These are phyloP conservation scores for Thermothelomyces thermophilus DNA, from an alignment of 2,329 filamentous ascomycete genomes.

Conservation along the genomic window DNA sequence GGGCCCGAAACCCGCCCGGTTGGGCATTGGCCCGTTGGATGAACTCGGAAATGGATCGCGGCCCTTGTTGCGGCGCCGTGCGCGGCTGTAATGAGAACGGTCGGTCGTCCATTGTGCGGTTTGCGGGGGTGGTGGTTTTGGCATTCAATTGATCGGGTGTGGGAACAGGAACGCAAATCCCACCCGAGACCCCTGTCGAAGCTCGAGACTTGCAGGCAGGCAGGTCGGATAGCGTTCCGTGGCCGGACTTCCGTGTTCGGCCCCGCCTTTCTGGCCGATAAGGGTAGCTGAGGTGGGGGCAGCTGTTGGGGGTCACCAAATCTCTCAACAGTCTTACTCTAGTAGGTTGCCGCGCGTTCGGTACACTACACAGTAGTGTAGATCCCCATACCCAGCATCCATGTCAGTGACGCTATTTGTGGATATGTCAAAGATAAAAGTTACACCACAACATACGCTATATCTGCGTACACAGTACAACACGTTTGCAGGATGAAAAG, in stretches of 20 bases:
- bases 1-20: slow-evolving; percentile 72
- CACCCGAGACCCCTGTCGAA: slow-evolving; percentile 5
- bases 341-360: too few species aligned
- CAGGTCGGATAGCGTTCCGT: background rate
- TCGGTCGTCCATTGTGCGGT: slow-evolving; percentile 16
- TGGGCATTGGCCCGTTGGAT: slow-evolving; percentile 73
- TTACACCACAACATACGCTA: background rate
- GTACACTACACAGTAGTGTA: background rate
- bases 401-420: background rate
- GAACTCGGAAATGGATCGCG: slow-evolving; percentile 61
- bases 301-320: background rate
- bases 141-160: background rate
- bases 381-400: background rate
- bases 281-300: background rate
- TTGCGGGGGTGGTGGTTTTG: background rate
- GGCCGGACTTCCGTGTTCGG: background rate
- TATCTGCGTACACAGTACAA: too few species aligned
- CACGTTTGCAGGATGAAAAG: too few species aligned
- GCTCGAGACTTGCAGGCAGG: background rate
- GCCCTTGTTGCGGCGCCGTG: slow-evolving; percentile 47
- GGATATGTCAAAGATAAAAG: too few species aligned
- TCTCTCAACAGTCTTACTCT: background rate
- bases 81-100: slow-evolving; percentile 58
- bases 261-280: background rate
- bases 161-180: slow-evolving; percentile 2